A percentile compares a stretch with the other conserved stretches of the same genome.
phyloP scores from a whole-genome alignment of 2,329 filamentous ascomycete species.

The Sporothrix phasma region DNA sequence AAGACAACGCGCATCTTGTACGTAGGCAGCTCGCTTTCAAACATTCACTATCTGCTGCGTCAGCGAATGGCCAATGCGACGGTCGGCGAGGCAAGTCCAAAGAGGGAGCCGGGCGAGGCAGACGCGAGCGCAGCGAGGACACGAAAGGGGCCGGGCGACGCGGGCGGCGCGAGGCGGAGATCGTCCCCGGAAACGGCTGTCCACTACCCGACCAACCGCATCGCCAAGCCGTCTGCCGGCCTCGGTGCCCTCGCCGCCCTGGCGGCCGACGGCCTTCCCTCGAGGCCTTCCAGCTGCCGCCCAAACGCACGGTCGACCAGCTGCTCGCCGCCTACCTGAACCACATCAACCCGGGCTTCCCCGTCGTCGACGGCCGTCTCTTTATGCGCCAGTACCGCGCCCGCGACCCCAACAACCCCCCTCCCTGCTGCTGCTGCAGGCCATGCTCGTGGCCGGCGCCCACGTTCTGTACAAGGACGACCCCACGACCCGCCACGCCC shows the following conservation, averaged over 20 bases:
- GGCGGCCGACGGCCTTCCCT: background rate
- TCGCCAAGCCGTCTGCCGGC: background rate
- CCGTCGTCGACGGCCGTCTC: background rate
- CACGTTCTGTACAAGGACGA: background rate
- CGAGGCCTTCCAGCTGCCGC: constrained; percentile 10
- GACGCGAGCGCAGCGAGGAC: background rate
- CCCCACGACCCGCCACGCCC: background rate
- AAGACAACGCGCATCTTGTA: background rate
- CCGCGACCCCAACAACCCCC: background rate
- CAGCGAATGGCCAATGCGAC: background rate
- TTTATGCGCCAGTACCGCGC: constrained; percentile 3
- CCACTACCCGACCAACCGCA: background rate
- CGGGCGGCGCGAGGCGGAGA: background rate
- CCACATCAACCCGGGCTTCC: constrained; percentile 10
- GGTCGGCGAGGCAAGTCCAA: background rate
- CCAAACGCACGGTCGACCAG: constrained; percentile 1
- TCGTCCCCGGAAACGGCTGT: background rate
- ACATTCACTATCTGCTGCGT: constrained; percentile 5
- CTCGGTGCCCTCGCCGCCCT: background rate
- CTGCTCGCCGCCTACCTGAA: constrained; percentile 4
- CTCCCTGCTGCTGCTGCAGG: background rate
- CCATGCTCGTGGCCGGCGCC: background rate
- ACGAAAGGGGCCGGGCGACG: no score
- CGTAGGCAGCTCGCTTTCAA: background rate
- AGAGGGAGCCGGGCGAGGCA: background rate